Conservation (phyloP, 2,329 filamentous ascomycete species). For the Sarocladiaceae sp. region DNA sequence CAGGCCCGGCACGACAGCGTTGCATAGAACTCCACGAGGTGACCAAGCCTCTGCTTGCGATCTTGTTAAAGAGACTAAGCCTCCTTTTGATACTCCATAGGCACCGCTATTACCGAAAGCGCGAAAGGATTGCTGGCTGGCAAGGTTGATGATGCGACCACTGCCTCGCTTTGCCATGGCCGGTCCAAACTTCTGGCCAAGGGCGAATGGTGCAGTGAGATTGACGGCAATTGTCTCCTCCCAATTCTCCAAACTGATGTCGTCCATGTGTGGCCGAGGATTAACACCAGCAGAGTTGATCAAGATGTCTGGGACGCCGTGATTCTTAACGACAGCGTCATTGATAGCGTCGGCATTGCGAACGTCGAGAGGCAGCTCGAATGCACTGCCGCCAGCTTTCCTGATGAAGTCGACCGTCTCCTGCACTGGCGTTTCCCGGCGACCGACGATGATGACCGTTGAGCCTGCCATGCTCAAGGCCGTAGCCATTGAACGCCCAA, state of each 20-base stretch:
- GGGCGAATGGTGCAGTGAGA: constrained; percentile 24
- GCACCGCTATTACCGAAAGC: constrained; percentile 27
- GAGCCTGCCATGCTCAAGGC: constrained; percentile 24
- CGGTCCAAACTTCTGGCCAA: constrained; percentile 26
- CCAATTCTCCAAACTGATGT: constrained; percentile 22
- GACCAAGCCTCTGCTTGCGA: constrained; percentile 30
- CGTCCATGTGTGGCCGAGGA: constrained; percentile 22
- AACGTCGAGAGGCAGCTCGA: constrained; percentile 14
- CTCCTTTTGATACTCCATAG: constrained; percentile 26
- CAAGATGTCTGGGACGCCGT: constrained; percentile 24
- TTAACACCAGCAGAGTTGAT: constrained; percentile 26
- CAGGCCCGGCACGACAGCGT: constrained; percentile 25
- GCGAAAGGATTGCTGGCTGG: constrained; percentile 25
- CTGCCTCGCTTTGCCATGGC: constrained; percentile 24
- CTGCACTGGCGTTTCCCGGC: constrained; percentile 17
- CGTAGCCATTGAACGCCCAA: constrained; percentile 25
- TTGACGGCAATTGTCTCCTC: constrained; percentile 25
- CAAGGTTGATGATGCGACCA: constrained; percentile 28
- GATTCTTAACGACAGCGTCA: constrained; percentile 11
- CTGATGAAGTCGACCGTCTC: constrained; percentile 19
- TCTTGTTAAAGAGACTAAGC: constrained; percentile 23
- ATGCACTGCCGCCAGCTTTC: constrained; percentile 19
- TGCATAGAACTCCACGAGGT: constrained; percentile 24
- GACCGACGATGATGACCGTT: constrained; percentile 23
- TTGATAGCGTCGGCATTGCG: constrained; percentile 16